Conservation (phyloP, 371 early-diverging fungal genomes). For the Rhizomucor pusillus region DNA sequence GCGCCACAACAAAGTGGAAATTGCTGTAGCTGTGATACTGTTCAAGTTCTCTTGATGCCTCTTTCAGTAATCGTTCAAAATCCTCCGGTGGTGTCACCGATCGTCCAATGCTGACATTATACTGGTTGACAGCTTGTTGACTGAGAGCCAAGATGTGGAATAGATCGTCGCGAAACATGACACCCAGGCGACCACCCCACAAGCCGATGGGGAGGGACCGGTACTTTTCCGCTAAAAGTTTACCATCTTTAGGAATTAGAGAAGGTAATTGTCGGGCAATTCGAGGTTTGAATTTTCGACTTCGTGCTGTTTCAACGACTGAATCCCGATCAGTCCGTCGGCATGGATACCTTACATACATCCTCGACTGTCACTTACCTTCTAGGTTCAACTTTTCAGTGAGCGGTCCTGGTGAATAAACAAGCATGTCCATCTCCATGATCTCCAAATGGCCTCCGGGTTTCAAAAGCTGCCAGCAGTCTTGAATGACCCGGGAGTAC, state of each 20-base stretch:
- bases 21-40: constrained; percentile 28
- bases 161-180: constrained; percentile 24
- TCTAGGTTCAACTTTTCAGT: constrained; percentile 26
- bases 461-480: constrained; percentile 29
- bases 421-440: constrained; percentile 30
- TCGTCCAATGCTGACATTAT: constrained; percentile 6
- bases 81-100: neutral
- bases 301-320: constrained; percentile 22
- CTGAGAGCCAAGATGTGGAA: constrained; percentile 12
- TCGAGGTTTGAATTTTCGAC: constrained; percentile 20
- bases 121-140: constrained; percentile 12
- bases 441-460: constrained; percentile 26
- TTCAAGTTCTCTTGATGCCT: constrained; percentile 19
- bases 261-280: constrained; percentile 21
- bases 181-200: constrained; percentile 34
- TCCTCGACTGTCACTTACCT: constrained; percentile 19
- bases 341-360: neutral
- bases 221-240: constrained; percentile 19
- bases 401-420: constrained; percentile 29
- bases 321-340: constrained; percentile 1
- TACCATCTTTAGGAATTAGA: constrained; percentile 18
- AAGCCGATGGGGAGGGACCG: constrained; percentile 27
- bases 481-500: constrained; percentile 17
- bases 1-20: constrained; percentile 21
- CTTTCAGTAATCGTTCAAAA: constrained; percentile 5